Base-by-base conservation (phyloP, 1,284 basidiomycete species). In the Phlebopus sp. region DNA sequence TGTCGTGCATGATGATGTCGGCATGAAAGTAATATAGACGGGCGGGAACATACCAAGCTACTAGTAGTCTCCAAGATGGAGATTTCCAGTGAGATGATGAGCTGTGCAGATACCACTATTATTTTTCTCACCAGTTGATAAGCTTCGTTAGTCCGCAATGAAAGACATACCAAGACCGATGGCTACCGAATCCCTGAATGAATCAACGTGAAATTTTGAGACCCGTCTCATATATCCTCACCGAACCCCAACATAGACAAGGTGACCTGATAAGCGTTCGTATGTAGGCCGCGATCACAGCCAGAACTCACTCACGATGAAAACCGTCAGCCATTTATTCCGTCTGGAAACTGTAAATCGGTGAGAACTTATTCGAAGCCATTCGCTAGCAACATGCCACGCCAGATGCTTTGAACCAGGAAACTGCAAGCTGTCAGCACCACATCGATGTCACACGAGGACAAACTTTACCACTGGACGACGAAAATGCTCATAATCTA, bases 381-480 rank as follows among this genome's bases (percentile, higher is more conserved):
- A 27, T 9, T 5, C 23, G 19, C 23, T 29, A 9, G 17, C 8
- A 15, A 46, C 5, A 9, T 5, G 51, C 54, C 45, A 44, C 46
- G 46, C 31, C 54, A 59, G 42, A 58, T 17, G 15, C 36, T 50
- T 23, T 34, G 54, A 17, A 49, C 46, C 14, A 59, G 48, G 36
- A 58, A 57, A 38, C 57, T 59, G 42, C 7, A 21, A 6, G 37
- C 37, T 21, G 14, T 57, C 14, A 59, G 29, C 6, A 2, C 31
- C n/a, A n/a, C 17, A 3, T 35, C 17, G 14, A 23, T 2, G 13
- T 5, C 10, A 7, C 1, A 1, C 43, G 6, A 2, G 8, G 17
- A 18, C 17, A 47, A n/a, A 23, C 4, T 29, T 8, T 27, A 59
- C 56, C 55, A 57, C 35, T 57, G 56, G 9, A 57, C 57, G 44